phyloP scores from a whole-genome alignment of 1,139 yeast genomes.

The Nakaseomyces glabratus region DNA sequence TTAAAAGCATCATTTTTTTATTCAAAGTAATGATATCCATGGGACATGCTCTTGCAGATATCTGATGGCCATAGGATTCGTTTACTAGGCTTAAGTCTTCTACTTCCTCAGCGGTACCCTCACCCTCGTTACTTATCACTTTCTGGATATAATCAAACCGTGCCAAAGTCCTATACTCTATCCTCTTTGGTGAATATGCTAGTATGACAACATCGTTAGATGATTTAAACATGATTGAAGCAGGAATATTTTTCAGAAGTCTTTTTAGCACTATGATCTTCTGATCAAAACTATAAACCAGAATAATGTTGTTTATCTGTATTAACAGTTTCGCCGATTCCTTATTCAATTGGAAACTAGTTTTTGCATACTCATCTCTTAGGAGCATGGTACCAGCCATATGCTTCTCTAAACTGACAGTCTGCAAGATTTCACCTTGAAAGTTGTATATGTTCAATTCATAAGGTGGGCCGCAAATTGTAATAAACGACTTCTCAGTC shows the following conservation, averaged over 20 bases:
- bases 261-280: conserved; percentile 20
- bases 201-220: conserved; percentile 2
- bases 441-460: conserved; percentile 25
- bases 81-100: conserved; percentile 1
- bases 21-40: background rate
- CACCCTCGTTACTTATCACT: conserved; percentile 2
- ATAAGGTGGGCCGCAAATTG: conserved; percentile 18
- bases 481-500: conserved; percentile 29
- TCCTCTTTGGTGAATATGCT: conserved; percentile 4
- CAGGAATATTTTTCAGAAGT: conserved; percentile 1
- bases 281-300: conserved; percentile 29
- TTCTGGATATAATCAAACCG: conserved; percentile 5
- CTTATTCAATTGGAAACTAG: conserved; percentile 21
- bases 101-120: conserved; percentile 2
- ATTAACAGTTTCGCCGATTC: conserved; percentile 27
- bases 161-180: conserved; percentile 3
- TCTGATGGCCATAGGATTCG: background rate
- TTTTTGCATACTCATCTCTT: conserved; percentile 4
- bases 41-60: conserved; percentile 2
- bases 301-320: conserved; percentile 17
- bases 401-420: conserved; percentile 15
- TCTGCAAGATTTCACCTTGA: conserved; percentile 24
- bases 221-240: background rate
- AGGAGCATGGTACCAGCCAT: conserved; percentile 5
- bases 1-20: conserved; percentile 2